Evolutionary conservation across 805 yeast genomes (phyloP).

Genomic region (Wickerhamomyces ciferrii): DNA sequence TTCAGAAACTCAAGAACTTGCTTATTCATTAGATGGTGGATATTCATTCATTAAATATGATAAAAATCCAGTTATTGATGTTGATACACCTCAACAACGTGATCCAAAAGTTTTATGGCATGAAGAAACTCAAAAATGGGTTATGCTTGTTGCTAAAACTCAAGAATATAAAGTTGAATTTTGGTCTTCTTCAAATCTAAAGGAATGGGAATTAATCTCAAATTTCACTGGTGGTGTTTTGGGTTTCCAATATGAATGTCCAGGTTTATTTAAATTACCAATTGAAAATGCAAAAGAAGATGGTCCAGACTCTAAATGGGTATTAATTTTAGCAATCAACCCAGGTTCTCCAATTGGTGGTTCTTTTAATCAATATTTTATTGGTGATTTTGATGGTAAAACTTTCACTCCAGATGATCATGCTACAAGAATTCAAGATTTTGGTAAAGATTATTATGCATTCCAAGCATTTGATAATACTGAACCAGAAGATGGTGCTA

Average conservation of each 20-base stretch:
- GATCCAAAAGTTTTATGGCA: conserved; percentile 30
- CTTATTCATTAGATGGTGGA: conserved; percentile 30
- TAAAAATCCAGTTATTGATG: conserved; percentile 25
- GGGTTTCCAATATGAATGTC: conserved; percentile 39
- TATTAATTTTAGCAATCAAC: conserved; percentile 32
- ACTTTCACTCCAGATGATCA: conserved; percentile 27
- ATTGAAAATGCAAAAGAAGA: conserved; percentile 15
- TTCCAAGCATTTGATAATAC: conserved; percentile 28
- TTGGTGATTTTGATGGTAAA: conserved; percentile 36
- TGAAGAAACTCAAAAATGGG: conserved; percentile 21
- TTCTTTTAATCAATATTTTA: conserved; percentile 32
- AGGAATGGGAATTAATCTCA: conserved; percentile 23
- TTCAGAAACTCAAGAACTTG: conserved; percentile 25
- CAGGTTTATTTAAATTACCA: conserved; percentile 29
- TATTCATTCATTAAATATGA: conserved; percentile 23
- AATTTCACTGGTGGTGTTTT: conserved; percentile 23
- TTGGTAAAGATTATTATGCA: conserved; percentile 35
- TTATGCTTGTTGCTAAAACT: conserved; percentile 23
- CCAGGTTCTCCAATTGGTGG: conserved; percentile 39
- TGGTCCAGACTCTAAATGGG: conserved; percentile 24
- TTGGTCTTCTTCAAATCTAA: conserved; percentile 21
- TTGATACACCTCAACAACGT: conserved; percentile 23
- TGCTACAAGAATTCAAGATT: conserved; percentile 25
- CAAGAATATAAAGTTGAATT: conserved; percentile 23
- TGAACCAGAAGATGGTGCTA: conserved; percentile 20